A percentile compares a stretch with the other conserved stretches of the same genome.
These are phyloP conservation scores for Quaeritorhiza haematococci DNA, from an alignment of 371 early-diverging fungal species.

Conservation along the genomic window DNA sequence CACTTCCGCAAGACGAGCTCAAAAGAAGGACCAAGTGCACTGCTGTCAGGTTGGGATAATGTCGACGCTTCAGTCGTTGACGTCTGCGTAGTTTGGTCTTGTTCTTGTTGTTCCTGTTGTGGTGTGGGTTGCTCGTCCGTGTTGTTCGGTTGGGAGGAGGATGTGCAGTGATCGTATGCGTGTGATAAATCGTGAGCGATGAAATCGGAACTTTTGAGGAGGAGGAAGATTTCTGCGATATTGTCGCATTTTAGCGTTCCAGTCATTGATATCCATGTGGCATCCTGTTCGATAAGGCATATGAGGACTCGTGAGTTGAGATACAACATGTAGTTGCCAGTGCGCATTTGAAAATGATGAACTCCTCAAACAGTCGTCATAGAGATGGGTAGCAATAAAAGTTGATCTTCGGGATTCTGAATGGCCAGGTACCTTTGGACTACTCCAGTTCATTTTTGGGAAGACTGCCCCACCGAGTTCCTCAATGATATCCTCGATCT, in stretches of 20 bases:
- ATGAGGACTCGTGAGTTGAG: no score
- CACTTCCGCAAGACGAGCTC: constrained; percentile 79
- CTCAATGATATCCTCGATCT: constrained; percentile 62
- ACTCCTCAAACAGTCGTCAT: neutral
- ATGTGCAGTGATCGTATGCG: constrained; percentile 59
- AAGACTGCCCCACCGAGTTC: constrained; percentile 78
- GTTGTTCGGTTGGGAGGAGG: constrained; percentile 1
- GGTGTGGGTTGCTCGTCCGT: neutral
- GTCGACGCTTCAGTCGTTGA: no score
- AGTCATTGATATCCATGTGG: constrained; percentile 80
- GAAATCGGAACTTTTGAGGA: constrained; percentile 88
- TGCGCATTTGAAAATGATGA: neutral
- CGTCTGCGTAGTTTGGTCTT: constrained; percentile 7
- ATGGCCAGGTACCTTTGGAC: constrained; percentile 60
- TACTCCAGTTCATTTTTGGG: constrained; percentile 91
- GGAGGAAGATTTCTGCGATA: constrained; percentile 71
- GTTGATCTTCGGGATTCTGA: neutral
- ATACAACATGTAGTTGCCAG: neutral
- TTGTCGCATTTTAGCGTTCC: constrained; percentile 72
- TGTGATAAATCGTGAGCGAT: constrained; percentile 79
- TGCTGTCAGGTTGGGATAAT: no score
- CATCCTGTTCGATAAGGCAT: constrained; percentile 70
- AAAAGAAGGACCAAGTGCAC: constrained; percentile 8
- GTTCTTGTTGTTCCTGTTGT: neutral
- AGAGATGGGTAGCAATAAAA: neutral